Base-by-base conservation (phyloP, 768 basidiomycete genomes). In the Phaffia australis region DNA sequence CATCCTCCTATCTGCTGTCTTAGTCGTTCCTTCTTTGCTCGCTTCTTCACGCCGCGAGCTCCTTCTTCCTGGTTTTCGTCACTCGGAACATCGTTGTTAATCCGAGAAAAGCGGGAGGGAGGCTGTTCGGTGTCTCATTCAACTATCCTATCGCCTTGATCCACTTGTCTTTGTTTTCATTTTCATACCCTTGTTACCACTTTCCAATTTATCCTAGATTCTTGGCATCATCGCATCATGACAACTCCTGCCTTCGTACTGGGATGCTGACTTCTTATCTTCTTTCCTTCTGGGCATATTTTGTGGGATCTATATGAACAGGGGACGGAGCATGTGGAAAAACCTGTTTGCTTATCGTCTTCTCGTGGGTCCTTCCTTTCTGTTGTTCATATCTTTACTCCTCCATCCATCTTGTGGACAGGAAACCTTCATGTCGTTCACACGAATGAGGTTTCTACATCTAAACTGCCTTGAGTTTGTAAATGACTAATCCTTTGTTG, bases 301-400 rank as follows among this genome's bases (percentile, higher is more conserved):
- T 59, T 48, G 46, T 27, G 21, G 35, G 48, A 27, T 57, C 1
- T 49, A 14, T 4, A 21, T 21, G 16, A 42, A 19, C 64, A 65
- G 69, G 71, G 46, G 92, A 94, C 81, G 92, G 92, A 83, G 90
- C 89, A 79, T 93, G 89, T 73, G 90, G 89, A 80, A 91, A 92
- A 59, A 69, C 67, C 67, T 69, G 67, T 63, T 63, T 69, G 16
- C 63, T 69, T 19, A 69, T 69, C 30, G 67, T 69, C 57, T 69
- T 69, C 63, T 59, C 60, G 66, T 67, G 60, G 32, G 66, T 62
- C 29, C 27, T 42, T 42, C 56, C 16, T 4, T 47, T 14, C 16
- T 56, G 16, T 1, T 5, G 9, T 19, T 55, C n/a, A 3, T 56
- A 52, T 64, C n/a, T 59, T 16, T 7, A 5, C 25, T 15, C 56